phyloP scores from a whole-genome alignment of 495 filamentous ascomycete species.

The Tuber indicum region DNA sequence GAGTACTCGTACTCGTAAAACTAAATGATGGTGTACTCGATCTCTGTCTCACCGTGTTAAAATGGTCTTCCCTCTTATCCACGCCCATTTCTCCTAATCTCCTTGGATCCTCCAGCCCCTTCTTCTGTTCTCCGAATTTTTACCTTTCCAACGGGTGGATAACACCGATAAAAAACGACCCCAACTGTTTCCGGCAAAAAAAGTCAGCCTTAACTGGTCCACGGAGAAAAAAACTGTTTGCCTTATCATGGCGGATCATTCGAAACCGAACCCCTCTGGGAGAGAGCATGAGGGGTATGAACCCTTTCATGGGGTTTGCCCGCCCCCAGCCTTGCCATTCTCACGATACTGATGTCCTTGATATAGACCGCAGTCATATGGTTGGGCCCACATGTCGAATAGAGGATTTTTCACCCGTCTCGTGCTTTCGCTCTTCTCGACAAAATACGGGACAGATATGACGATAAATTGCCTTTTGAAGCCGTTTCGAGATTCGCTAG shows the following conservation, averaged over 20 bases:
- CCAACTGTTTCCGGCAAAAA: not conserved
- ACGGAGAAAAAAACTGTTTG: not conserved
- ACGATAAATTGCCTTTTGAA: constrained; percentile 30
- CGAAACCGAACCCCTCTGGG: not conserved
- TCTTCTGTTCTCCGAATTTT: not conserved
- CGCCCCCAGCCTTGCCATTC: not conserved
- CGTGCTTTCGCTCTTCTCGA: constrained; percentile 25
- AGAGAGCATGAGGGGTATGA: not conserved
- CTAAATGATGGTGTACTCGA: too few relatives aligned
- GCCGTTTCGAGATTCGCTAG: constrained; percentile 11
- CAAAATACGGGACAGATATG: constrained; percentile 35
- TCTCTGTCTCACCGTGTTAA: not conserved
- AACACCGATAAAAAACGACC: not conserved
- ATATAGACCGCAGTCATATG: constrained; percentile 29
- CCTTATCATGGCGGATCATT: not conserved
- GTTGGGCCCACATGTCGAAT: constrained; percentile 23
- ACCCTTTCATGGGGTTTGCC: not conserved
- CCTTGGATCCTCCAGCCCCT: not conserved
- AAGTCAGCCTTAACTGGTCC: not conserved
- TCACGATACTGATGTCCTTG: not conserved
- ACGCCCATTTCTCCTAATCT: not conserved
- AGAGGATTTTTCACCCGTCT: constrained; percentile 20
- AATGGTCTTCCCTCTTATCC: not conserved
- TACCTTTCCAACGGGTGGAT: not conserved
- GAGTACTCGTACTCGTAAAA: too few relatives aligned